phyloP scores from a whole-genome alignment of 2,329 filamentous ascomycete species.

The Ambrosiella cleistominuta region DNA sequence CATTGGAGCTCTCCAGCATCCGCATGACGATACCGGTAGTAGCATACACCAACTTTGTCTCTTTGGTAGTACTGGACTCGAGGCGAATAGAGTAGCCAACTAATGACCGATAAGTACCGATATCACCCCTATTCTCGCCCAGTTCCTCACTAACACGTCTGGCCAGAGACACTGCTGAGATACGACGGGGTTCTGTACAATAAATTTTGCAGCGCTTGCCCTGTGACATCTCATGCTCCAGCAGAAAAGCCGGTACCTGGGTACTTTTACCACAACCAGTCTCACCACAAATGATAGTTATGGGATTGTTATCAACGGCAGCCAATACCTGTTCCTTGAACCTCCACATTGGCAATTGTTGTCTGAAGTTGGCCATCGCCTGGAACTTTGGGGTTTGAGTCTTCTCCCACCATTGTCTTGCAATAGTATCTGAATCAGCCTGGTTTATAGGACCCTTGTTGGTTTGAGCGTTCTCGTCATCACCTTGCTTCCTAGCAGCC shows the following conservation, averaged over 20 bases:
- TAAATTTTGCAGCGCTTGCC: constrained; percentile 81
- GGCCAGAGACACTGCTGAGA: constrained; percentile 88
- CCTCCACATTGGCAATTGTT: constrained; percentile 75
- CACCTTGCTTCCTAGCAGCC: constrained; percentile 29
- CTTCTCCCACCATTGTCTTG: constrained; percentile 43
- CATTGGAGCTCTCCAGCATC: constrained; percentile 81
- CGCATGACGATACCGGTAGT: constrained; percentile 89
- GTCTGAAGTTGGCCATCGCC: constrained; percentile 60
- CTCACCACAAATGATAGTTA: constrained; percentile 88
- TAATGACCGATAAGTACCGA: constrained; percentile 68
- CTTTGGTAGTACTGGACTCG: constrained; percentile 67
- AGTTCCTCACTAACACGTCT: constrained; percentile 88
- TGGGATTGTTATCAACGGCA: constrained; percentile 61
- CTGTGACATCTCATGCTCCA: constrained; percentile 71
- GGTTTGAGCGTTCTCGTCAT: constrained; percentile 28
- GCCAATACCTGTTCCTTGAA: constrained; percentile 64
- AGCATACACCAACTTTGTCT: constrained; percentile 77
- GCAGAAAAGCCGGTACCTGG: constrained; percentile 82
- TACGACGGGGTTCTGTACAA: constrained; percentile 86
- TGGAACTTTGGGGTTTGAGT: constrained; percentile 45
- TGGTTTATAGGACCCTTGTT: constrained; percentile 26
- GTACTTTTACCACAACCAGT: constrained; percentile 96
- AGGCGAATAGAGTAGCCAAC: constrained; percentile 90
- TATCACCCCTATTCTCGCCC: constrained; percentile 63
- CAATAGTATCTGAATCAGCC: constrained; percentile 31